Evolutionary conservation across 768 basidiomycete species (phyloP).

Genomic region (Clitopilus passeckerianus): DNA sequence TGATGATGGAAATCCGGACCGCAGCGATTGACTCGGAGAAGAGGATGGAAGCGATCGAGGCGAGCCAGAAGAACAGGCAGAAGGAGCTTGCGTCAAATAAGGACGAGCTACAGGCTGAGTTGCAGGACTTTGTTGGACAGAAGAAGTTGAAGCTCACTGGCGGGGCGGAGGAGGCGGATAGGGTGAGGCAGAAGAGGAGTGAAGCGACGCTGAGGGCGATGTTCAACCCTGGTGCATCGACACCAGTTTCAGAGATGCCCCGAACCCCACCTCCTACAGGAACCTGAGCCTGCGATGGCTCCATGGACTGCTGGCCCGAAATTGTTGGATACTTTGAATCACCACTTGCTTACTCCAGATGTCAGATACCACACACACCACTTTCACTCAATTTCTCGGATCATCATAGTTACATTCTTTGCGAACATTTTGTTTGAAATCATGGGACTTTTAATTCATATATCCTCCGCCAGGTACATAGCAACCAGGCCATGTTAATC

Average conservation of each 20-base stretch:
- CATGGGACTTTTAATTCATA: background rate
- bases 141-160: constrained; percentile 95
- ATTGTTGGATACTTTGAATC: too few species aligned
- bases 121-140: constrained; percentile 79
- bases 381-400: background rate
- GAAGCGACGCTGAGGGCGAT: constrained; percentile 87
- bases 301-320: background rate
- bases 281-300: too few species aligned
- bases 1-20: constrained; percentile 88
- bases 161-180: constrained; percentile 87
- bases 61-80: constrained; percentile 76
- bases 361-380: background rate
- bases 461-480: background rate
- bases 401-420: background rate
- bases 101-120: constrained; percentile 83
- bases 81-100: constrained; percentile 66
- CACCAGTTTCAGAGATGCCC: background rate
- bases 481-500: background rate
- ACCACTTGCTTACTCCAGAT: too few species aligned
- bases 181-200: constrained; percentile 80
- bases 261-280: background rate
- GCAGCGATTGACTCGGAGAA: constrained; percentile 77
- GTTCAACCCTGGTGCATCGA: constrained; percentile 39
- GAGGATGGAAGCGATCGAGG: constrained; percentile 90
- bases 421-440: background rate